phyloP scores from a whole-genome alignment of 2,329 filamentous ascomycete genomes.

The Lecanicillium sp. region DNA sequence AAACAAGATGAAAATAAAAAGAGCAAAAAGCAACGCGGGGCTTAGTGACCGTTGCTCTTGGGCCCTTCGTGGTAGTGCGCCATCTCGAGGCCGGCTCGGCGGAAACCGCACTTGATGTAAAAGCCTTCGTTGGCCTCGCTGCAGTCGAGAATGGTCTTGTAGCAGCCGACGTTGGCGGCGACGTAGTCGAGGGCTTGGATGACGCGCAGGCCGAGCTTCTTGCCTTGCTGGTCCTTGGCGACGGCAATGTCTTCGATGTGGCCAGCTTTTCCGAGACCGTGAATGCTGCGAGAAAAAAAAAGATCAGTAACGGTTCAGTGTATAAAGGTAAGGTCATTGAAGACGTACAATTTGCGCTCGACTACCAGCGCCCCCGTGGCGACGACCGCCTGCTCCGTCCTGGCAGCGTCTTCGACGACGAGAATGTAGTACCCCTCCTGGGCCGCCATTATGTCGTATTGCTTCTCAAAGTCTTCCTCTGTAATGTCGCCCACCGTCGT shows the following conservation, averaged over 20 bases:
- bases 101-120: slow-evolving; percentile 96
- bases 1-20: slow-evolving; percentile 9
- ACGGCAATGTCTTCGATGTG: slow-evolving; percentile 99
- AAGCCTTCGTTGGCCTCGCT: slow-evolving; percentile 95
- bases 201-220: slow-evolving; percentile 86
- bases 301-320: slow-evolving; percentile 16
- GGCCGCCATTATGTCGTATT: slow-evolving; percentile 73
- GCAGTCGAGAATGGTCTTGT: slow-evolving; percentile 96
- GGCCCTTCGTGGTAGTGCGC: slow-evolving; percentile 77
- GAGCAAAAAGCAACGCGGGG: slow-evolving; percentile 4
- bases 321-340: neutral
- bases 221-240: slow-evolving; percentile 89
- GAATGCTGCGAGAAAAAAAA: slow-evolving; percentile 48
- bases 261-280: slow-evolving; percentile 73
- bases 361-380: slow-evolving; percentile 85
- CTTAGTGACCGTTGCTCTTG: slow-evolving; percentile 34
- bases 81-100: slow-evolving; percentile 90
- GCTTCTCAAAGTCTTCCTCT: slow-evolving; percentile 64
- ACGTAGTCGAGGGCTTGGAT: slow-evolving; percentile 91
- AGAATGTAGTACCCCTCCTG: slow-evolving; percentile 80
- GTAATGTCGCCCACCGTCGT: slow-evolving; percentile 87
- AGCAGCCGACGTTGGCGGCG: slow-evolving; percentile 83
- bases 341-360: slow-evolving; percentile 81
- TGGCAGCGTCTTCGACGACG: slow-evolving; percentile 67
- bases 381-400: slow-evolving; percentile 58